These are phyloP conservation scores for Neostapfia colusana DNA, from an alignment of 176 grass and related monocot genomes.

Conservation along the genomic window DNA sequence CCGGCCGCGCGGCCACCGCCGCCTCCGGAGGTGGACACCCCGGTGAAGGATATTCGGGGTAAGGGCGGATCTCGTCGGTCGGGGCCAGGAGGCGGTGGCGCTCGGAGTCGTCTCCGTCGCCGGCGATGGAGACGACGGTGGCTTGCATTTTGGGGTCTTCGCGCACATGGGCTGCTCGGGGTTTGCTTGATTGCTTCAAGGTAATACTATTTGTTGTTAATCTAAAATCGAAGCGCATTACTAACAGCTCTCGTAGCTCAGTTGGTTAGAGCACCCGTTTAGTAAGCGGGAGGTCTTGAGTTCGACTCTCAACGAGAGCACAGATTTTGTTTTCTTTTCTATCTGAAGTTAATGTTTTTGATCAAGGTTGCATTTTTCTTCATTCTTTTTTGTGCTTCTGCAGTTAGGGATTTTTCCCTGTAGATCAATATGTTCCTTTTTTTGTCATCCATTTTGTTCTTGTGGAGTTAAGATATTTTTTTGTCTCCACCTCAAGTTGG, in stretches of 20 bases:
- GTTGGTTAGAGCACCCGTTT: constrained; percentile 90
- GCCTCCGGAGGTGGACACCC: not conserved
- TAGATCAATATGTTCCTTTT: no score
- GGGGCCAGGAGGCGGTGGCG: constrained; percentile 30
- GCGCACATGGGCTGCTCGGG: no score
- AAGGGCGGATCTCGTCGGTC: constrained; percentile 59
- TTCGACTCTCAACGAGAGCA: constrained; percentile 94
- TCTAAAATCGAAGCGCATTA: no score
- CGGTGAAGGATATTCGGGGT: not conserved
- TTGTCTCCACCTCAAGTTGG: no score
- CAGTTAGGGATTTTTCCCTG: no score
- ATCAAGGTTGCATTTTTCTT: no score
- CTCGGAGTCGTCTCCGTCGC: constrained; percentile 37
- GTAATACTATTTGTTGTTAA: not conserved
- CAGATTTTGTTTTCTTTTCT: no score
- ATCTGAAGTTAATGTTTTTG: no score
- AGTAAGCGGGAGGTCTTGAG: constrained; percentile 97
- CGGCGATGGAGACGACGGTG: constrained; percentile 36
- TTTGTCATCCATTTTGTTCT: no score
- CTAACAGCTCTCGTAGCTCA: constrained; percentile 55
- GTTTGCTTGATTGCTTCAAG: not conserved
- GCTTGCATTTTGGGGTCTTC: constrained; percentile 44
- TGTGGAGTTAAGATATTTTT: no score
- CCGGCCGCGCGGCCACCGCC: constrained; percentile 25
- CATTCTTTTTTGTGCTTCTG: no score